Evolutionary conservation across 2,329 filamentous ascomycete species (phyloP), one percentile per base, ranked within the genome.

Genomic region (Neodidymelliopsis sp.): DNA sequence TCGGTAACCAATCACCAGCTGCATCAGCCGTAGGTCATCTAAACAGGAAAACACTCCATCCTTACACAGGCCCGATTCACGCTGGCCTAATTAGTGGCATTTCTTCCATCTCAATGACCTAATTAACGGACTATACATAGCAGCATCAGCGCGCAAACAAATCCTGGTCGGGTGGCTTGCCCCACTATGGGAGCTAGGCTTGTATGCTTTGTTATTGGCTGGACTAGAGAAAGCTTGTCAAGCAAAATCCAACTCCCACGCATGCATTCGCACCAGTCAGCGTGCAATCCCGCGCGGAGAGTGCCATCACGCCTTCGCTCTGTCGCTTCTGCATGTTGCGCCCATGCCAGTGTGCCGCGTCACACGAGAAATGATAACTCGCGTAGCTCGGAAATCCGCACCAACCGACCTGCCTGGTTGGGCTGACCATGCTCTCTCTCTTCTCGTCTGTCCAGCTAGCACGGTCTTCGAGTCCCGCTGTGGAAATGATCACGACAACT

Each of bases 91-190:
- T 72, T 72, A 70, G 60, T 62, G 57, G 57, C 54, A 53, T 49
- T 69, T 67, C 23, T 25, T 36, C 29, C 19, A 45, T 37, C 13
- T 20, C 22, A 10, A 9, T 25, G 41, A 49, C 55, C 41, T 64
- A 72, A 72, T 71, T 71, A 69, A 49, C 56, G 48, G 62, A 54
- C 65, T 69, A 67, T 64, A 59, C 54, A 56, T 67, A 66, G 65
- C 42, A 65, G 53, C 44, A 49, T 15, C 33, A 49, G 49, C 52
- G 56, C 57, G 59, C 56, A 56, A 54, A 63, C 50, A 55, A 48
- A 52, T 40, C 60, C 54, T 50, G 54, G 34, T 43, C 41, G 12
- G 19, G 35, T 62, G 49, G 54, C 54, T 59, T 59, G 57, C 41
- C 34, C 54, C 57, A 30, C 45, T 50, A 31, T 51, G 57, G 60